Conservation (phyloP, 495 filamentous ascomycete genomes). For the Aspergillus diversus region DNA sequence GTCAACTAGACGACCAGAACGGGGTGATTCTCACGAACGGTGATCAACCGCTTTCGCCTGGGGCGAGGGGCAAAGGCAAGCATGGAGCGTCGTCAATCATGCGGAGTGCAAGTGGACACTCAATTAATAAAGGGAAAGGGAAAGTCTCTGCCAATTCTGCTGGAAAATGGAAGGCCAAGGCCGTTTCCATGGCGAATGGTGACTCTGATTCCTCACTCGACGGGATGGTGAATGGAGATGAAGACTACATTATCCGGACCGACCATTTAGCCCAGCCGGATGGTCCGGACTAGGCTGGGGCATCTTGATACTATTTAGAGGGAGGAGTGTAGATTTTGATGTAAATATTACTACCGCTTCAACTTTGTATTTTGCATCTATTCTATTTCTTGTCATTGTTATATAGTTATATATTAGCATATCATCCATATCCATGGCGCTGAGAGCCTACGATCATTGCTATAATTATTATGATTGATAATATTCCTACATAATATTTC, state of each 20-base stretch:
- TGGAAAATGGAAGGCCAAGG: constrained; percentile 60
- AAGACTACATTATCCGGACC: constrained; percentile 53
- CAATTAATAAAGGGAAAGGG: constrained; percentile 44
- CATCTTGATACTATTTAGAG: background rate
- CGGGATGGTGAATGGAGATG: constrained; percentile 47
- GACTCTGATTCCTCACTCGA: constrained; percentile 48
- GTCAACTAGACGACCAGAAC: constrained; percentile 18
- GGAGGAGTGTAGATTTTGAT: background rate
- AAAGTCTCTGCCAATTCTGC: constrained; percentile 29
- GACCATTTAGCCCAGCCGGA: constrained; percentile 38
- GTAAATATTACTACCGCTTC: constrained; percentile 1
- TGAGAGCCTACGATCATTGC: background rate
- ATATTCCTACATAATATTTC: background rate
- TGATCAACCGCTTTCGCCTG: constrained; percentile 23
- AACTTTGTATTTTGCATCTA: background rate
- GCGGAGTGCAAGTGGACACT: constrained; percentile 36
- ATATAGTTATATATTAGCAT: background rate
- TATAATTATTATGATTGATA: background rate
- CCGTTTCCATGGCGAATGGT: constrained; percentile 21
- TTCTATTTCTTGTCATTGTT: background rate
- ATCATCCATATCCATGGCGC: background rate
- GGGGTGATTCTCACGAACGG: constrained; percentile 38
- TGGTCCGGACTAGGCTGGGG: constrained; percentile 16
- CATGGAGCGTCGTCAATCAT: constrained; percentile 32
- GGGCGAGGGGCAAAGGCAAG: constrained; percentile 35